A percentile compares a stretch with the other conserved stretches of the same genome.
Conservation (phyloP, 164 flowering plant genomes). For the Magnolia kwangsiensis region DNA sequence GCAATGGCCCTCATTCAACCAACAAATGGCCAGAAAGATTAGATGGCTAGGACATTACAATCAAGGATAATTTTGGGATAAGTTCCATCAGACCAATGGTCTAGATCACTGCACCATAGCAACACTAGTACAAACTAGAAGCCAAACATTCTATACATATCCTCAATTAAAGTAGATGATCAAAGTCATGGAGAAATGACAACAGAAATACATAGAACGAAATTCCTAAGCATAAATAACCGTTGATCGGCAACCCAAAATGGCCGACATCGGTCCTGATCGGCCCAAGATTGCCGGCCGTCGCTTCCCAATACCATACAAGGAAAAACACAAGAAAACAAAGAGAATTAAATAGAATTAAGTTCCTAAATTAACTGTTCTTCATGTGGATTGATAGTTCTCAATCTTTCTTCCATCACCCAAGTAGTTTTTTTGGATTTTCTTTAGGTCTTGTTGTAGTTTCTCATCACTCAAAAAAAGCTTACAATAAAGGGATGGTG, state of each 20-base stretch:
- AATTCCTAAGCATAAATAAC: neutral
- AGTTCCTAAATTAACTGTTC: constrained; percentile 9
- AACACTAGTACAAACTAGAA: too few relatives aligned
- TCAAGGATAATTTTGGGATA: too few relatives aligned
- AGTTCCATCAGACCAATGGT: too few relatives aligned
- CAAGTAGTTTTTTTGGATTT: neutral
- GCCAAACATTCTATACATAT: too few relatives aligned
- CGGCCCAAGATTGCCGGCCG: constrained; percentile 3
- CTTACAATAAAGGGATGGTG: constrained; percentile 32
- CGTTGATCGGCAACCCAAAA: constrained; percentile 10
- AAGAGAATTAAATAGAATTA: constrained; percentile 12
- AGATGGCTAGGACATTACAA: too few relatives aligned
- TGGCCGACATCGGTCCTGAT: neutral
- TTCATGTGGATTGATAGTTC: neutral
- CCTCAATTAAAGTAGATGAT: neutral
- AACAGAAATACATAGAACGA: neutral
- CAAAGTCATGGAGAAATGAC: neutral
- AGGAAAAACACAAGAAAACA: neutral
- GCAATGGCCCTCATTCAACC: too few relatives aligned
- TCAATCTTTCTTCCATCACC: constrained; percentile 5
- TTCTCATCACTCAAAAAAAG: neutral
- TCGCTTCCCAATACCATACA: neutral
- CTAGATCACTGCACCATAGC: too few relatives aligned
- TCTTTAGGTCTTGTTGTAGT: too few relatives aligned
- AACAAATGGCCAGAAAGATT: too few relatives aligned